Evolutionary conservation across 2,329 filamentous ascomycete genomes (phyloP), one percentile per base, ranked within the genome.

Genomic region (Aspergillus ochraceoroseus): DNA sequence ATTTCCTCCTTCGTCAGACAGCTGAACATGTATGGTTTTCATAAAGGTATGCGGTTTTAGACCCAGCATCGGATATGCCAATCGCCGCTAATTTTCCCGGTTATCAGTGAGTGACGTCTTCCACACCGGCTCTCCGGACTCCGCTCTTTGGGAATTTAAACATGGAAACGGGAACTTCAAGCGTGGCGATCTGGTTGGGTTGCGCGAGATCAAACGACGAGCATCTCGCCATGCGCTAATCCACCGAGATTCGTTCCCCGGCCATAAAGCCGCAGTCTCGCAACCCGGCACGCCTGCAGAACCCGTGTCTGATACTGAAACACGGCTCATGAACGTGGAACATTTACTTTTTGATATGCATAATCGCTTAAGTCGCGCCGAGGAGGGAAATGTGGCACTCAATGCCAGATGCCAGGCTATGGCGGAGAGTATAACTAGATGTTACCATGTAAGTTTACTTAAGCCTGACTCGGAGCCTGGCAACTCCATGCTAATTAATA

Each of bases 21-120:
- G 68, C 70, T 98, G 35, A 98, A 98, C 63, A 98, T 98, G 92
- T 98, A 98, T 56, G 92, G 92, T 5, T 98, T 98, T 66, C 92
- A 98, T 64, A 98, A 98, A 85, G 89, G 89, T 94, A 66, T 34
- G 63, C 32, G 12, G 25, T 33, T n/a, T 17, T 22, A 3, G 14
- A 17, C 13, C 11, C 19, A 12, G 20, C 17, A 31, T 36, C 5
- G 32, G 18, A 38, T 40, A 26, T 17, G 11, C 9, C 25, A 5
- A 33, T 32, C 13, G 32, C 36, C 30, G 38, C 38, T 53, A 38
- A 49, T 43, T 39, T 17, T 42, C 22, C 8, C 13, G 22, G 13
- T 26, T 26, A 13, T 15, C 56, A 95, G 92, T 96, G 57, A 95
- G 92, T 71, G 92, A 98, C 63, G 92, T 96, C 14, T 98, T 96